Evolutionary conservation across 306 rosid genomes (phyloP).

Genomic region (Lotus japonicus): DNA sequence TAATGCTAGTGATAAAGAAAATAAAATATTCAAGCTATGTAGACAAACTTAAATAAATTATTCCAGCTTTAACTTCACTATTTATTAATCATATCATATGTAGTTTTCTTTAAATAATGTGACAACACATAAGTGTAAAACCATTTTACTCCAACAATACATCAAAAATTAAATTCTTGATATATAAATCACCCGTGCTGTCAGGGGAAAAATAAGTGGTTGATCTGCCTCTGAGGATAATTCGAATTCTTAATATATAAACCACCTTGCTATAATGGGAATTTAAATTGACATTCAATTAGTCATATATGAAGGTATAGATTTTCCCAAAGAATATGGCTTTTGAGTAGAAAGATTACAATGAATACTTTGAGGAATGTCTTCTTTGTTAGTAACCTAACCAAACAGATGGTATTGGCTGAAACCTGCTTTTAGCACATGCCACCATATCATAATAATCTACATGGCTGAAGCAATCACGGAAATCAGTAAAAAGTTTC

Average conservation of each 20-base stretch:
- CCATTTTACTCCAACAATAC: not conserved
- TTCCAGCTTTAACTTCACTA: not conserved
- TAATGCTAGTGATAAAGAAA: too few relatives aligned
- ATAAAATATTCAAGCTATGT: too few relatives aligned
- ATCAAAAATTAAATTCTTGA: not conserved
- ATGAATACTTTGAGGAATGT: not conserved
- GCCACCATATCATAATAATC: slow-evolving; percentile 68
- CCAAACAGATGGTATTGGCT: slow-evolving; percentile 76
- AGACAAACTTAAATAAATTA: too few relatives aligned
- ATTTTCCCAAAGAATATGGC: slow-evolving; percentile 2
- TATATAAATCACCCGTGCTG: not conserved
- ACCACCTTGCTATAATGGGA: too few relatives aligned
- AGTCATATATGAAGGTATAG: not conserved
- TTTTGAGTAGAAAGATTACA: not conserved
- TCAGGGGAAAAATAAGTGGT: not conserved
- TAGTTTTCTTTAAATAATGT: not conserved
- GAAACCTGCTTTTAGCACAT: slow-evolving; percentile 75
- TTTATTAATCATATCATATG: not conserved
- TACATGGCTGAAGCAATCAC: slow-evolving; percentile 59
- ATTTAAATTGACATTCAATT: too few relatives aligned
- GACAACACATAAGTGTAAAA: not conserved
- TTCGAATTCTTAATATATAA: too few relatives aligned
- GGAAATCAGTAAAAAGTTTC: slow-evolving; percentile 80
- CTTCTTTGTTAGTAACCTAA: slow-evolving; percentile 44
- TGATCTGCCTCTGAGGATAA: not conserved